Conservation (phyloP, 169 alveolate species). For the Toxoplasma gondii region DNA sequence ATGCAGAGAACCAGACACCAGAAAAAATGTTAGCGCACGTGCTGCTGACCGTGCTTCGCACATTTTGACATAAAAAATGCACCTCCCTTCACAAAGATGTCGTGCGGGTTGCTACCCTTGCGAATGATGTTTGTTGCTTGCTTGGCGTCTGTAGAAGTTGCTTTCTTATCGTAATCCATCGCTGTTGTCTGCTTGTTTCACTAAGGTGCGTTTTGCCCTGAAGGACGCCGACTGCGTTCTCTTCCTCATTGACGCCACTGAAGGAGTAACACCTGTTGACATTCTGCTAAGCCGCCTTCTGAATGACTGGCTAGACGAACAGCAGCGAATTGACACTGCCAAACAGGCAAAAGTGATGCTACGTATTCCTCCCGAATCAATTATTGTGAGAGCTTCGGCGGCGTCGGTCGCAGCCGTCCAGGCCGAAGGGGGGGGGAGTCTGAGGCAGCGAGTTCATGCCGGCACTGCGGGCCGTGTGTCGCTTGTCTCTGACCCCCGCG, state of each 20-base stretch:
- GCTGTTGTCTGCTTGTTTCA: neutral
- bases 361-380: neutral
- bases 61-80: too few species aligned
- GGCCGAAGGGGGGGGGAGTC: constrained; percentile 15
- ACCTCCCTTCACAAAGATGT: neutral
- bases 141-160: too few species aligned
- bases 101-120: neutral
- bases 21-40: neutral
- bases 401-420: neutral
- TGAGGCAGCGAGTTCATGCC: neutral
- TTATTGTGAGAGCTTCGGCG: neutral
- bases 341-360: neutral
- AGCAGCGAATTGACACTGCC: neutral
- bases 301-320: constrained; percentile 14
- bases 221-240: constrained; percentile 77
- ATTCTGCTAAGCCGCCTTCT: constrained; percentile 71
- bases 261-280: constrained; percentile 81
- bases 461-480: constrained; percentile 7
- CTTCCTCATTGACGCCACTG: constrained; percentile 82
- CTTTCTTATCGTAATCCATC: too few species aligned
- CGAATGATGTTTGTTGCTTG: neutral
- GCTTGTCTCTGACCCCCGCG: neutral
- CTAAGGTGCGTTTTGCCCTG: constrained; percentile 71
- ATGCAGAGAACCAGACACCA: neutral
- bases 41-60: neutral